A percentile compares a stretch with the other conserved stretches of the same genome.
Conservation (phyloP, 2,329 filamentous ascomycete species). For the Knufia petricola region DNA sequence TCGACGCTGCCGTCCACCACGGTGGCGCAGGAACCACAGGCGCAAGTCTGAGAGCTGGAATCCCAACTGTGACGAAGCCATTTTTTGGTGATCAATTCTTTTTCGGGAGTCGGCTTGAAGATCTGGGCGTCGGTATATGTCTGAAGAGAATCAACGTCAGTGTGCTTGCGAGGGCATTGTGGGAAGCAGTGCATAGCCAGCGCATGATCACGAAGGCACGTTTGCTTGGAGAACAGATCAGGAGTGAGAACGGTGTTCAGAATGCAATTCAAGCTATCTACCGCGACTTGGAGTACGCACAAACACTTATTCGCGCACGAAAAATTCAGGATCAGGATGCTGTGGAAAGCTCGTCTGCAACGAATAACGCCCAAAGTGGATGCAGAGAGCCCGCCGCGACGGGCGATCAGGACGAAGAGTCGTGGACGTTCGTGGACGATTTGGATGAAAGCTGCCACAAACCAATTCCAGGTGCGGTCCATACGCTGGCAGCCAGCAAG, state of each 20-base stretch:
- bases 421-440: constrained; percentile 81
- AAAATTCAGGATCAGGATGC: constrained; percentile 4
- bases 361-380: constrained; percentile 14
- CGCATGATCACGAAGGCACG: constrained; percentile 84
- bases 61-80: constrained; percentile 88
- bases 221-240: constrained; percentile 74
- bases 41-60: constrained; percentile 77
- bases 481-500: neutral
- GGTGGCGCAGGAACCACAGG: constrained; percentile 92
- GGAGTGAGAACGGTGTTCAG: constrained; percentile 80
- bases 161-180: constrained; percentile 74
- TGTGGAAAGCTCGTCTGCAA: constrained; percentile 24
- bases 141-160: constrained; percentile 84
- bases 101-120: constrained; percentile 81
- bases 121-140: constrained; percentile 83
- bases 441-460: constrained; percentile 3
- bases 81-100: constrained; percentile 99
- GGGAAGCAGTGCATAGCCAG: constrained; percentile 82
- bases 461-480: neutral
- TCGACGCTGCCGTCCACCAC: constrained; percentile 90
- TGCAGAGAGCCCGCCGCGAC: constrained; percentile 16
- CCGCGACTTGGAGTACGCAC: constrained; percentile 87
- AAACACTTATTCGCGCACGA: constrained; percentile 63
- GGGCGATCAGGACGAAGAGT: constrained; percentile 62
- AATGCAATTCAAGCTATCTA: constrained; percentile 88